These are phyloP conservation scores for Zymoseptoria tritici DNA, from an alignment of 2,329 filamentous ascomycete genomes.

Conservation along the genomic window DNA sequence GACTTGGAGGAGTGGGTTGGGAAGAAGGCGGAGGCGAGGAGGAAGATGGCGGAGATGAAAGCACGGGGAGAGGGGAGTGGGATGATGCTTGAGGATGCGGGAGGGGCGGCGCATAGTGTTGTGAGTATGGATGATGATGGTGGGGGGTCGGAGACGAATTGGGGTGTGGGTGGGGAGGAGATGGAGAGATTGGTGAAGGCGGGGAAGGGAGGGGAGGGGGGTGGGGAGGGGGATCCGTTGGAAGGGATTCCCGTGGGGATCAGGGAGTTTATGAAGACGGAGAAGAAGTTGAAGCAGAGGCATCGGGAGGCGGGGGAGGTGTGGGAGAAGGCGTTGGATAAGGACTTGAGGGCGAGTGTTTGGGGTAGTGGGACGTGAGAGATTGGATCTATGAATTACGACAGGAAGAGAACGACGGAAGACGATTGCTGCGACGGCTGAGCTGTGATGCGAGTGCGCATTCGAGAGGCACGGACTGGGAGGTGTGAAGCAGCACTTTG, in stretches of 20 bases:
- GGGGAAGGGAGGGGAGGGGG: constrained; percentile 20
- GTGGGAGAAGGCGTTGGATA: constrained; percentile 15
- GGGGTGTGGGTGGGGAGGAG: constrained; percentile 38
- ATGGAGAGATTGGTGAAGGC: not conserved
- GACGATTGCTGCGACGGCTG: no score
- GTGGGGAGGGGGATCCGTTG: constrained; percentile 50
- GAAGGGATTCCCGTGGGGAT: constrained; percentile 83
- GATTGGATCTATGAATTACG: no score
- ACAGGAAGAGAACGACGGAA: no score
- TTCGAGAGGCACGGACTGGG: no score
- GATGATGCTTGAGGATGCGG: constrained; percentile 30
- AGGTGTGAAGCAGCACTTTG: no score
- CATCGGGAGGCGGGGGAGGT: constrained; percentile 37
- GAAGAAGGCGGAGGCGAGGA: constrained; percentile 56
- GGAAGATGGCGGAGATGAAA: constrained; percentile 36
- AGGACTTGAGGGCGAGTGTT: constrained; percentile 14
- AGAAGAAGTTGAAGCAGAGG: constrained; percentile 79
- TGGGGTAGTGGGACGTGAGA: constrained; percentile 9
- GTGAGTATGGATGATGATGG: constrained; percentile 73
- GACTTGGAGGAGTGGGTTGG: constrained; percentile 84
- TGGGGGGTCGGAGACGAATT: constrained; percentile 64
- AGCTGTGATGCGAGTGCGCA: no score
- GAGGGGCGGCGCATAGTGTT: constrained; percentile 41
- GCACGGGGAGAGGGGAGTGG: constrained; percentile 25
- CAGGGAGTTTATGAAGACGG: constrained; percentile 92